Percentiles rank a stretch among this genome's conserved stretches.
These are phyloP conservation scores for Dryas alaskensis DNA, from an alignment of 306 rosid genomes.

Conservation along the genomic window DNA sequence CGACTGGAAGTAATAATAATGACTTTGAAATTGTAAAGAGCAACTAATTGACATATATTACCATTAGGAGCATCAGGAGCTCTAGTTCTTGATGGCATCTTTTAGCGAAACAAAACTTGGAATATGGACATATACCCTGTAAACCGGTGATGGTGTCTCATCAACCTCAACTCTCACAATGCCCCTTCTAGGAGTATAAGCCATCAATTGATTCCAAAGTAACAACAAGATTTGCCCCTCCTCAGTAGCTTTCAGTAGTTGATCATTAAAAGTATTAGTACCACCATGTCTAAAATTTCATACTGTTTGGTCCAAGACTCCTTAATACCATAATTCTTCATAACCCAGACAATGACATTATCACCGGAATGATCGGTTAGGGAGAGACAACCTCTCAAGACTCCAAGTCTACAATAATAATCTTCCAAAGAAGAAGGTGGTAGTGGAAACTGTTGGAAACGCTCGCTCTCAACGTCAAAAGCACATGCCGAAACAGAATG, in stretches of 20 bases:
- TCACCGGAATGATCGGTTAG: not conserved
- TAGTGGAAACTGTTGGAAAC: not conserved
- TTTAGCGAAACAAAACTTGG: not conserved
- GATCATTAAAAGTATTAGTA: too few species aligned
- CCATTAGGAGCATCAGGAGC: too few species aligned
- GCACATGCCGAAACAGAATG: not conserved
- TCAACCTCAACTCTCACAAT: not conserved
- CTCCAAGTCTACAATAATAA: not conserved
- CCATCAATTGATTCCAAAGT: too few species aligned
- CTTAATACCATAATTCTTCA: not conserved
- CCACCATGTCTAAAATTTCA: not conserved
- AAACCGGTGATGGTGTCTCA: not conserved
- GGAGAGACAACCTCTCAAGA: not conserved
- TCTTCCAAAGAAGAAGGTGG: not conserved
- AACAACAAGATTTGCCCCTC: not conserved
- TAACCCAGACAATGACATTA: not conserved
- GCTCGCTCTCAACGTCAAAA: not conserved
- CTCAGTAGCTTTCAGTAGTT: not conserved
- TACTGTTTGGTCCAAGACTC: not conserved
- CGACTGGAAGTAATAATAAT: too few species aligned
- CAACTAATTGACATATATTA: too few species aligned
- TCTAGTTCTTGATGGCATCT: not conserved
- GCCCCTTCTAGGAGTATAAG: not conserved
- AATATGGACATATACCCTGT: not conserved
- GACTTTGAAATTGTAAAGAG: too few species aligned